Base-by-base conservation (phyloP, 768 basidiomycete genomes). In the Mycena rosella region DNA sequence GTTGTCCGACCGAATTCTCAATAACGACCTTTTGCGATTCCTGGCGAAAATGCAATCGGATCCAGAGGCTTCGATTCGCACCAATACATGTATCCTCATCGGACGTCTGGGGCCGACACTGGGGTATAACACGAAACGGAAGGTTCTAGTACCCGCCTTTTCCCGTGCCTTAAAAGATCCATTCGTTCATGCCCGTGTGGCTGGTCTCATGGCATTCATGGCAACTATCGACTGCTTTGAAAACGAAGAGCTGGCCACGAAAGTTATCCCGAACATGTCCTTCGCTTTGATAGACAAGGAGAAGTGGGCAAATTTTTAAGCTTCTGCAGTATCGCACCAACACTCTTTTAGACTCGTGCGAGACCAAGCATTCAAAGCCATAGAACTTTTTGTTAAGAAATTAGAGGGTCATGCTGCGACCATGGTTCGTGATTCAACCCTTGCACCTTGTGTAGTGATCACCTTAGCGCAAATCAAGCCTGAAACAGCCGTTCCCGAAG, bases 91-190 rank as follows among this genome's bases (percentile, higher is more conserved):
- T 74, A 98, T 99, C 71, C 88, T 99, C 5, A 89, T 99, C 63
- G 97, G 96, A 20, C 88, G 97, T 9, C 85, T 99, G 7, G 96
- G 94, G 0, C 94, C 95, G 0, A 86, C 88, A 2, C 81, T 99
- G 1, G 93, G 94, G 1, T 88, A 92, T 63, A 91, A 95, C 73
- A 98, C 97, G 4, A 95, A 96, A 77, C 89, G 91, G 71, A 99
- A 99, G 75, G 96, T 99, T n/a, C 88, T 99, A 8, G 94, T 98
- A 1, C 96, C 96, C 5, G 98, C 98, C 5, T 98, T 99, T 78
- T 87, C 92, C 5, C 87, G 95, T 49, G 93, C 95, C 2, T 76
- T 98, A 42, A 96, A 95, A 76, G 98, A 99, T 75, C 78, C 88
- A 0, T 99, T 99, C 76, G 91, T 97, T 0, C 97, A 97, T 76